Base-by-base conservation (phyloP, 805 yeast species). In the Myxozyma kluyveri region DNA sequence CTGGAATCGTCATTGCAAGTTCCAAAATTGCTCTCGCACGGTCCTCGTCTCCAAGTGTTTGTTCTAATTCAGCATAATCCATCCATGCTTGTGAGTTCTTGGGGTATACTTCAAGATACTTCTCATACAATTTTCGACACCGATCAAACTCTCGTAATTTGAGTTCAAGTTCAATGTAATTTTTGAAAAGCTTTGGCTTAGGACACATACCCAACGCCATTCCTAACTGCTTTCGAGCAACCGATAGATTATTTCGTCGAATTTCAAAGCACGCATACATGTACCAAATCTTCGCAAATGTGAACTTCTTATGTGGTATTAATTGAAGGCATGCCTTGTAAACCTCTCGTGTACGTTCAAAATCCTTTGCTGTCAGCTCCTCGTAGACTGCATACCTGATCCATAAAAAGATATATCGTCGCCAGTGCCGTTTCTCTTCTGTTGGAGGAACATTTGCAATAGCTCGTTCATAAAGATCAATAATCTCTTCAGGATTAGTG, bases 71-170 rank as follows among this genome's bases (percentile, higher is more conserved):
- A 1, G 90, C 83, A 69, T 80, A 89, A 3, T 76, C 75, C 2
- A 77, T 62, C 84, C 97, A 82, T 0, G 78, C 72, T 2, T 68
- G 63, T 0, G 73, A 63, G 5, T 72, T 55, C 2, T 57, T 50
- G 0, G 82, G 75, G 57, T 71, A 75, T 1, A 64, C 59, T 57
- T 80, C 83, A n/a, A 86, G 57, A 70, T 77, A 79, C 62, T 80
- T 82, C 57, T 83, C 86, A 65, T 81, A 88, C 2, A 93, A 63
- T 64, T 72, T 81, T 29, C 98, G 71, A 5, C 84, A 89, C 32
- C 96, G 69, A 54, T 85, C 95, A 73, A 86, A 86, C 61, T 89
- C 93, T 33, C 85, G 86, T 42, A 90, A 66, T 47, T 74, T 70
- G 35, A 71, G 72, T 64, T 91, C 97, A 32, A 89, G 58, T 1